Base-by-base conservation (phyloP, 768 basidiomycete genomes). In the Candolleomyces eurysporus region DNA sequence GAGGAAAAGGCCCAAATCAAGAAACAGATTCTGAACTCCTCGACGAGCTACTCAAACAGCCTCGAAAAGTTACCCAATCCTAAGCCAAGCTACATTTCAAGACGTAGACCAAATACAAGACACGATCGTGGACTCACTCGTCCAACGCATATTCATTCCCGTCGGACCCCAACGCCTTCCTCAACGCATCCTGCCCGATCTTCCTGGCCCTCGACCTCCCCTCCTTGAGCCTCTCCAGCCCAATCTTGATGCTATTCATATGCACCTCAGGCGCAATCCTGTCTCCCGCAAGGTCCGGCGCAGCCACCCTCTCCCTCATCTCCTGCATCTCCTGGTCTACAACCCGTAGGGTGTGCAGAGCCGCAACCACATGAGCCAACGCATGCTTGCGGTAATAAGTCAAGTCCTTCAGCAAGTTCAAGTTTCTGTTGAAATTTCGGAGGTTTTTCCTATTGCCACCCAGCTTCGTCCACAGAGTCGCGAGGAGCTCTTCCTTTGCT, bases 281-380 rank as follows among this genome's bases (percentile, higher is more conserved):
- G 17, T 82, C 72, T 4, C 83, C 85, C 13, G 82, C 70, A 5
- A 92, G 71, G 56, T 85, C 84, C 1, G 89, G 90, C 36, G 84
- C 82, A 4, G 89, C 82, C 1, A 90, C 88, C 17, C 88, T 78
- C 68, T 90, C 88, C 63, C 91, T 78, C 61, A 93, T 73, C 46
- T 90, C 89, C 68, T 90, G 89, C 79, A 92, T 85, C 63, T 92
- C 90, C 40, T 83, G 85, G 64, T 83, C 83, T 85, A 92, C 83
- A 42, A 76, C 75, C 32, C 83, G 73, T 62, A 93, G 73, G 9
- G 84, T 79, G 55, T 86, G 85, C 66, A 90, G 67, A 14, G 89
- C 83, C 0, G 83, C 83, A 40, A 79, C 80, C 16, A 93, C 89
- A 62, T 89, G 90, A 11, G 76, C 82, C 45, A 80, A 72, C 4